A percentile compares a stretch with the other conserved stretches of the same genome.
phyloP scores from a whole-genome alignment of 78 protist species.

The Chrysochromulina tobinii region DNA sequence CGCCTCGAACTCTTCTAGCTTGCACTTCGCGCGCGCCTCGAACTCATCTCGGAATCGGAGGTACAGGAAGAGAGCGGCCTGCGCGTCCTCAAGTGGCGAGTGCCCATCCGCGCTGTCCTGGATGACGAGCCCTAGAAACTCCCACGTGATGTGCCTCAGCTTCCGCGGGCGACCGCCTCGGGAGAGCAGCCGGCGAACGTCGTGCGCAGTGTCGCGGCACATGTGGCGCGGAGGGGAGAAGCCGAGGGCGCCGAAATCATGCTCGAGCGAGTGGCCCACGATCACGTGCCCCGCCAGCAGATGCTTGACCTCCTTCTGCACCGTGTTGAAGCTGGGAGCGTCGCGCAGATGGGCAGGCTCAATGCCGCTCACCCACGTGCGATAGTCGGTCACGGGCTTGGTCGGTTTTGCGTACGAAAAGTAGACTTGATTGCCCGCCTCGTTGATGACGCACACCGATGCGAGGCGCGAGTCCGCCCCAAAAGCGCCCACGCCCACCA shows the following conservation, averaged over 20 bases:
- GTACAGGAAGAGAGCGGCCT: background rate
- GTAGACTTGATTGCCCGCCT: background rate
- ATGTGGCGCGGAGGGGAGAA: background rate
- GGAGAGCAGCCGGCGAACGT: background rate
- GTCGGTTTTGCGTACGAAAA: background rate
- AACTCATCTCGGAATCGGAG: background rate
- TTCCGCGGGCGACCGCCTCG: background rate
- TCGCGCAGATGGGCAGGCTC: background rate
- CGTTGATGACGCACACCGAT: background rate
- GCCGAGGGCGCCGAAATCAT: background rate
- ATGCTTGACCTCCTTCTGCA: background rate
- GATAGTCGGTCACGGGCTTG: background rate
- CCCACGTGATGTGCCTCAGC: background rate
- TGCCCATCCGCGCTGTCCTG: background rate
- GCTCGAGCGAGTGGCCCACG: background rate
- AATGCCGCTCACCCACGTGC: background rate
- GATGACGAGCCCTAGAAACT: background rate
- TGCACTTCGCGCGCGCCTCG: background rate
- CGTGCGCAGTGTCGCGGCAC: background rate
- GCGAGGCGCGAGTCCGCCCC: background rate
- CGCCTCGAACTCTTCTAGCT: too few relatives aligned
- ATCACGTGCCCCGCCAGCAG: background rate
- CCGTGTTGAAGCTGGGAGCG: background rate
- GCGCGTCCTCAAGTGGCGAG: background rate
- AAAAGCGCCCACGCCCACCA: background rate